A percentile compares a stretch with the other conserved stretches of the same genome.
phyloP scores from a whole-genome alignment of 164 flowering plant genomes.

The Aristolochia contorta region DNA sequence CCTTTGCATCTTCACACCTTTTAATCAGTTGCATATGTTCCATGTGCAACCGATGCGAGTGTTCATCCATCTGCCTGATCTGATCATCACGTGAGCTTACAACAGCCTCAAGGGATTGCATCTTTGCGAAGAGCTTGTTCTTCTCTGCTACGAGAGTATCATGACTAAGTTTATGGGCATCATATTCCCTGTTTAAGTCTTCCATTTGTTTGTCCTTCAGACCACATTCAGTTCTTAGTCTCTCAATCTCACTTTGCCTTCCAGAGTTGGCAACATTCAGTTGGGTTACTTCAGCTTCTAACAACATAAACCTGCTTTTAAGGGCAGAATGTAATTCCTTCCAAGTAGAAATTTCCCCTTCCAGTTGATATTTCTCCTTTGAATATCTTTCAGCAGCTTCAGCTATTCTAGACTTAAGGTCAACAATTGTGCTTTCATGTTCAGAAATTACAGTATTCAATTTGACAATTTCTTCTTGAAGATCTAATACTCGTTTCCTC shows the following conservation, averaged over 20 bases:
- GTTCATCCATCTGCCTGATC: constrained; percentile 33
- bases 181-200: constrained; percentile 27
- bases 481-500: constrained; percentile 8
- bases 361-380: constrained; percentile 39
- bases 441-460: constrained; percentile 17
- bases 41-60: constrained; percentile 28
- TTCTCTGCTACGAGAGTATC: constrained; percentile 33
- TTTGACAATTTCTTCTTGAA: constrained; percentile 16
- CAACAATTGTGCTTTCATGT: constrained; percentile 44
- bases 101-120: constrained; percentile 25
- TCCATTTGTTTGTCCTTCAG: constrained; percentile 22
- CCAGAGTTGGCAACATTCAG: constrained; percentile 23
- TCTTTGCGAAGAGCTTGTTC: constrained; percentile 31
- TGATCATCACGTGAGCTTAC: constrained; percentile 24
- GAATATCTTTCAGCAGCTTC: constrained; percentile 37
- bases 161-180: constrained; percentile 22
- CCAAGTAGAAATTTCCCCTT: constrained; percentile 30
- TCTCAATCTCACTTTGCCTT: constrained; percentile 11
- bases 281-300: constrained; percentile 33
- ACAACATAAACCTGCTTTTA: constrained; percentile 33
- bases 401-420: constrained; percentile 33
- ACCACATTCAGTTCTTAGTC: constrained; percentile 22
- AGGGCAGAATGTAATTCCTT: constrained; percentile 21
- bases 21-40: constrained; percentile 37
- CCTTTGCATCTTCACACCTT: constrained; percentile 21